These are phyloP conservation scores for Ailanthus altissimus DNA, from an alignment of 345 rosid genomes.

Conservation along the genomic window DNA sequence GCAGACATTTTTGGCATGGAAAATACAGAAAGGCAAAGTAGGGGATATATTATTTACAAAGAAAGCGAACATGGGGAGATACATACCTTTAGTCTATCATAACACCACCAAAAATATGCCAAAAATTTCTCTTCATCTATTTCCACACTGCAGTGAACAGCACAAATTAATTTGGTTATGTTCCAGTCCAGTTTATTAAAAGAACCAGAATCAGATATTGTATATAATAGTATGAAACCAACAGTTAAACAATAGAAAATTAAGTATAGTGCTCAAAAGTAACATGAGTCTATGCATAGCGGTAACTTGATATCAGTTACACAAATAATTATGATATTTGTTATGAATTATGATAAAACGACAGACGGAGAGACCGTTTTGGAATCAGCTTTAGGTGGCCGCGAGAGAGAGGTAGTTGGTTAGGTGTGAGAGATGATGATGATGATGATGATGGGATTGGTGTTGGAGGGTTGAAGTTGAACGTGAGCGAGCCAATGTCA, in stretches of 20 bases:
- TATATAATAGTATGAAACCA: neutral
- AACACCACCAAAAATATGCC: slow-evolving; percentile 97
- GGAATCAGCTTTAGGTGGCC: neutral
- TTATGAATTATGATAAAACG: neutral
- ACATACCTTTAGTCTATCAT: slow-evolving; percentile 73
- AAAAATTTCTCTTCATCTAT: slow-evolving; percentile 82
- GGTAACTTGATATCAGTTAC: neutral
- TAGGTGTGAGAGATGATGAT: neutral
- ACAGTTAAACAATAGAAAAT: slow-evolving; percentile 6
- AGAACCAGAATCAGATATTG: no score
- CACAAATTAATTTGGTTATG: neutral
- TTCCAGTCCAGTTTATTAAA: no score
- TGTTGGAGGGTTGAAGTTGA: slow-evolving; percentile 20
- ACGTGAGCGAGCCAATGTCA: no score
- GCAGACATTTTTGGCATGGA: neutral
- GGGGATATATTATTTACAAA: neutral
- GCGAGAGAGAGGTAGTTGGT: neutral
- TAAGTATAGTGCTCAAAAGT: neutral
- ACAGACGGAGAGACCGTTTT: slow-evolving; percentile 7
- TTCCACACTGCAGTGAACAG: slow-evolving; percentile 58
- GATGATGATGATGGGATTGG: neutral
- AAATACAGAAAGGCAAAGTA: neutral
- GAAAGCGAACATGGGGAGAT: neutral
- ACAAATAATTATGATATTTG: neutral
- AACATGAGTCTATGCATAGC: neutral